Evolutionary conservation across 345 rosid species (phyloP), one percentile per base, ranked within the genome.

Genomic region (Nephelium lappaceum): DNA sequence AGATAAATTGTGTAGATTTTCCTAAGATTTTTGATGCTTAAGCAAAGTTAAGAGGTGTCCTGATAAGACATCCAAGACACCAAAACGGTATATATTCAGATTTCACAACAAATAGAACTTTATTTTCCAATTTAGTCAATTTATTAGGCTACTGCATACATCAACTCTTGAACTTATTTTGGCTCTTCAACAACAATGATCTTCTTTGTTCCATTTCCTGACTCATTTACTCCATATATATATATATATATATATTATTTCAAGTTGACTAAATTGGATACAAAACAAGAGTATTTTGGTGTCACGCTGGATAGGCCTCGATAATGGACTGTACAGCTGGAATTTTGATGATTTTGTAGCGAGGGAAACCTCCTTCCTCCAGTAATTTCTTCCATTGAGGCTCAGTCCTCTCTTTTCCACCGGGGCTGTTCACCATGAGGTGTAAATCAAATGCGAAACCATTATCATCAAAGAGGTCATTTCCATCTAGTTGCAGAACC

Each of bases 321-420:
- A 85, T 85, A 5, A 83, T 80, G 39, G 85, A 83, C 0, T 58
- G 78, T 4, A 81, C 39, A 24, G 85, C 80, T 11, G 83, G 85
- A 63, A 85, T 73, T n/a, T 63, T 69, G 77, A 85, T 75, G 79
- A 87, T 81, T n/a, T 83, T 83, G 77, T 69, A 79, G 36, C 80
- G 76, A 73, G 81, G 78, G 31, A 87, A 85, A 5, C 88, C 90
- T 45, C 82, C 86, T 71, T 70, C 51, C 43, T 66, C 42, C 11
- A 85, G 67, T 1, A 87, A 7, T 12, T 68, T 76, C 69, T 79
- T 84, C 88, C 90, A 82, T 77, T 87, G 80, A 19, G n/a, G n/a
- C 62, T 82, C 83, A 0, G 78, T 85, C 21, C 88, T 76, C 23
- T 82, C 85, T 8, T 78, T 85, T 6, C 83, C 90, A 3, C 86